phyloP scores from a whole-genome alignment of 208 protist genomes.

The Entamoeba histolytica region DNA sequence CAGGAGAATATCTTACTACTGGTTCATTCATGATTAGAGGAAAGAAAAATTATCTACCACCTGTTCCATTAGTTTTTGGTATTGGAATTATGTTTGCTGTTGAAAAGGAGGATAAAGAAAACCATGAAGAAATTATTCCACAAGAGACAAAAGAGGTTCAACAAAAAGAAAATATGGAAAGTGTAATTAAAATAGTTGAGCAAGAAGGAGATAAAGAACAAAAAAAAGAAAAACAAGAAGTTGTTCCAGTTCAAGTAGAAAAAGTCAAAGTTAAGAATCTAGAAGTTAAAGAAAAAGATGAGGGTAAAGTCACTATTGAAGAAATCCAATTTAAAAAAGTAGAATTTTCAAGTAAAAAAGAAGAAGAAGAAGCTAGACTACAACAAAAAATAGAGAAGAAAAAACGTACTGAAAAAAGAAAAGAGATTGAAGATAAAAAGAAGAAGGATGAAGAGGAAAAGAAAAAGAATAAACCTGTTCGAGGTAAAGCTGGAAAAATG shows the following conservation, averaged over 20 bases:
- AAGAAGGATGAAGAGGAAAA: background rate
- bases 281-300: background rate
- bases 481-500: slow-evolving; percentile 10
- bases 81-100: slow-evolving; percentile 21
- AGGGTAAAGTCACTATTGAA: background rate
- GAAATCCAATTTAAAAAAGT: slow-evolving; percentile 8
- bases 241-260: background rate
- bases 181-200: background rate
- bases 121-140: background rate
- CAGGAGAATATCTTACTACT: slow-evolving; percentile 55
- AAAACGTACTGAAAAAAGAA: slow-evolving; percentile 3
- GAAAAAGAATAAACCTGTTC: background rate
- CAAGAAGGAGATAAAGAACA: background rate
- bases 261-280: background rate
- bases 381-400: slow-evolving; percentile 6
- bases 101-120: background rate
- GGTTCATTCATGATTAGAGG: slow-evolving; percentile 62
- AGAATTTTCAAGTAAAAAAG: slow-evolving; percentile 17
- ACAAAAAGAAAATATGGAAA: background rate
- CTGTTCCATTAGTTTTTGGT: slow-evolving; percentile 33
- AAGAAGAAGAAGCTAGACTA: slow-evolving; percentile 25
- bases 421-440: slow-evolving; percentile 10
- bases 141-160: background rate
- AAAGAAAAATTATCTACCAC: slow-evolving; percentile 58
- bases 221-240: background rate